Base-by-base conservation (phyloP, 768 basidiomycete species). In the Trametes punicea region DNA sequence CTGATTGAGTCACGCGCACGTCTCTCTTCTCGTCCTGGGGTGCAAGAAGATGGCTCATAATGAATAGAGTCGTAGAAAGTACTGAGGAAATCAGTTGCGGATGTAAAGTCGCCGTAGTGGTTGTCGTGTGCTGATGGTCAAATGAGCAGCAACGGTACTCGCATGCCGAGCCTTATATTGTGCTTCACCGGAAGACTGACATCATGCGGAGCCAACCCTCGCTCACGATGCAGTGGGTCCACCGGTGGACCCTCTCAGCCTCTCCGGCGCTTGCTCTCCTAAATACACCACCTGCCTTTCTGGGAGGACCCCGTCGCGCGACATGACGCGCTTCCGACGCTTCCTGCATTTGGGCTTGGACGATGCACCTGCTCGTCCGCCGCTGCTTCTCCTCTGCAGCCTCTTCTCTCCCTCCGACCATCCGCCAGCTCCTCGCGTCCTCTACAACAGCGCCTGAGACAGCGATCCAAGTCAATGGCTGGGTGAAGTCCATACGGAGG, bases 401-500 rank as follows among this genome's bases (percentile, higher is more conserved):
- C 18, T 50, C 63, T 6, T 36, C 57, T 13, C 64, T 70, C 10
- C 60, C 66, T n/a, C 70, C 68, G 1, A 71, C 68, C 31, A 68
- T 71, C 54, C 61, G 73, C 47, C 75, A 77, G 62, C 65, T 77
- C 18, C 67, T 77, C 16, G 55, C 68, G 4, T 63, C 63, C 6
- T 55, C 56, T 18, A 16, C 36, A 7, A n/a, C 54, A 13, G 54
- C 55, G 13, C 18, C 56, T 7, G n/a, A 55, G 1, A 46, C n/a
- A 20, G 60, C 65, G 10, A 63, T 76, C 7, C 60, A 71, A 20
- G 78, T 95, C 9, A 82, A 84, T 39, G 94, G 90, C 48, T 96
- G 92, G 91, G 77, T 98, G 53, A 87, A 87, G 63, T 91, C 89
- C 2, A 80, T 95, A 36, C 80, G 93, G 38, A 81, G 83, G 38